Evolutionary conservation across 352 stramenopile genomes (phyloP), one percentile per base, ranked within the genome.

Genomic region (Peronospora farinosa): DNA sequence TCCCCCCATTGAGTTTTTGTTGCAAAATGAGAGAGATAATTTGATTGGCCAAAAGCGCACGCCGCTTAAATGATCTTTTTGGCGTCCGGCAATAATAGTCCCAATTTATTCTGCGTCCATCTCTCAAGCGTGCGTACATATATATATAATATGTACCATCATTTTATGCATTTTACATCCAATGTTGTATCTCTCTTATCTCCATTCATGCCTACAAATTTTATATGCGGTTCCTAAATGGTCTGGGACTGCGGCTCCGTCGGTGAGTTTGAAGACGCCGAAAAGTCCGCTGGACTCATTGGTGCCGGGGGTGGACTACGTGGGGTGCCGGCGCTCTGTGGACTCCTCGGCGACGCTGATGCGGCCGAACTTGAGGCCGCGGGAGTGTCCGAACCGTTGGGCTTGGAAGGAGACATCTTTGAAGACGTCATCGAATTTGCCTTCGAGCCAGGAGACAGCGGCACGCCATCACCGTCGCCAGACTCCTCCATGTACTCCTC

Each of bases 391-490:
- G 57, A 67, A n/a, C 51, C 44, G n/a, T 65, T 69, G 11, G 49
- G 54, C 39, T 74, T 67, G 25, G 47, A 64, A 5, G 60, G 57
- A 51, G 60, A 67, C 19, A 51, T 21, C 61, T 69, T 65, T 0
- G 47, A 57, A 10, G 61, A 66, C 41, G 61, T 69, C 61, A 63
- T 66, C 23, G 60, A 70, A 32, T 59, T 66, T 44, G 63, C 35
- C 51, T 74, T 74, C 17, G 66, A 74, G 25, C 66, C 61, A 19
- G 64, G 65, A 15, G 65, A 74, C 15, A 68, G 33, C 19, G 64
- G 69, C 19, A 72, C 52, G 15, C 50, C 57, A 17, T 70, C 52
- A 9, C 66, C 56, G 15, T 73, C 62, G 8, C 57, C 59, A 10
- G 51, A 57, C 17, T 70, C 61, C n/a, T 57, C 61, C 1, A 55